A percentile compares a stretch with the other conserved stretches of the same genome.
Evolutionary conservation across 2,329 filamentous ascomycete genomes (phyloP).

Genomic region (Phoma sp.): DNA sequence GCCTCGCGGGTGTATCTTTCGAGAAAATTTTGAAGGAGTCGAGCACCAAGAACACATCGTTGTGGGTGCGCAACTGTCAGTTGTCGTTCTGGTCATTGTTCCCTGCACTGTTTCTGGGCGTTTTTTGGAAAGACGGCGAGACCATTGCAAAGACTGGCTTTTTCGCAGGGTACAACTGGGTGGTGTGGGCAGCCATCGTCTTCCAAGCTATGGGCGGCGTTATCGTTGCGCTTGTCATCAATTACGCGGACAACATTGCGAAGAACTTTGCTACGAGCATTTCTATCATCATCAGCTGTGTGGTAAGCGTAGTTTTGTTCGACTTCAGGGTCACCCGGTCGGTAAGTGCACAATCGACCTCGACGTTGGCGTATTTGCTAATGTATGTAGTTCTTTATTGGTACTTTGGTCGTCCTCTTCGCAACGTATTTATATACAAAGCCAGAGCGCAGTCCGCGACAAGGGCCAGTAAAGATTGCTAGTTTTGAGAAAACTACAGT

Average conservation of each 20-base stretch:
- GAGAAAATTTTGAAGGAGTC: conserved; percentile 92
- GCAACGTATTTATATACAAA: conserved; percentile 86
- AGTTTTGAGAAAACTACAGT: conserved; percentile 78
- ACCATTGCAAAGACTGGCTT: conserved; percentile 85
- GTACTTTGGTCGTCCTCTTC: conserved; percentile 77
- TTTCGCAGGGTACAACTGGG: conserved; percentile 91
- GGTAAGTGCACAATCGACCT: conserved; percentile 26
- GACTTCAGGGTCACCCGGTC: conserved; percentile 71
- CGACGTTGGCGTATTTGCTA: conserved; percentile 6
- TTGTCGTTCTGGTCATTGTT: conserved; percentile 93
- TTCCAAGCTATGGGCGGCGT: conserved; percentile 86
- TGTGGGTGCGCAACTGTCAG: conserved; percentile 96
- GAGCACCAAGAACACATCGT: conserved; percentile 71
- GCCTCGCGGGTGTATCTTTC: conserved; percentile 84
- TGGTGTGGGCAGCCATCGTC: conserved; percentile 84
- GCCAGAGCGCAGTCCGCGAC: conserved; percentile 60
- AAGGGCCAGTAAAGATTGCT: conserved; percentile 71
- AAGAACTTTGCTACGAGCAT: conserved; percentile 95
- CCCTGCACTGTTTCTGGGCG: conserved; percentile 83
- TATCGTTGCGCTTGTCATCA: conserved; percentile 80
- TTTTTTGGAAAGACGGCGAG: conserved; percentile 84
- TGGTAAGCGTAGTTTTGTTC: conserved; percentile 87
- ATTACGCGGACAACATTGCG: conserved; percentile 85
- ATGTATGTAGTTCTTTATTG: conserved; percentile 73
- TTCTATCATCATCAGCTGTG: conserved; percentile 84